phyloP scores from a whole-genome alignment of 345 rosid species.

The Hibiscus mutabilis region DNA sequence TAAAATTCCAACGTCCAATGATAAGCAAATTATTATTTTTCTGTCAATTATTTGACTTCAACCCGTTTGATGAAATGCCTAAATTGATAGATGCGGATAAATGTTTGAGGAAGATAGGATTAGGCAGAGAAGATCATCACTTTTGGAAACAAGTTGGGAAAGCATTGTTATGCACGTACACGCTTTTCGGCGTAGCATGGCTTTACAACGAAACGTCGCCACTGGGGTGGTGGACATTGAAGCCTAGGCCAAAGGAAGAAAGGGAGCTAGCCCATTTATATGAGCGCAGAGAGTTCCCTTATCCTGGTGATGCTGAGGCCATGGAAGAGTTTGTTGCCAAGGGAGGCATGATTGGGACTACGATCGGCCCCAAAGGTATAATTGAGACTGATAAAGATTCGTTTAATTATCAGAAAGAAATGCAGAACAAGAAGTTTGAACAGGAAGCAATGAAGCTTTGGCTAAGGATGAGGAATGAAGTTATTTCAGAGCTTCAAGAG shows the following conservation, averaged over 20 bases:
- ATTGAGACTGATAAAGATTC: slow-evolving; percentile 49
- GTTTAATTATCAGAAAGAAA: slow-evolving; percentile 44
- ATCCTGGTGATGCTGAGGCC: slow-evolving; percentile 82
- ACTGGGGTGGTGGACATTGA: slow-evolving; percentile 90
- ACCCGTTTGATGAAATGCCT: slow-evolving; percentile 5
- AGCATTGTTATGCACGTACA: slow-evolving; percentile 66
- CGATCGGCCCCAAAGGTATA: slow-evolving; percentile 68
- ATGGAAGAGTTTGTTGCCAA: slow-evolving; percentile 85
- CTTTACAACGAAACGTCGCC: slow-evolving; percentile 82
- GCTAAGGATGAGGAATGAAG: slow-evolving; percentile 92
- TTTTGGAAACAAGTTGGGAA: slow-evolving; percentile 83
- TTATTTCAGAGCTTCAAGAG: slow-evolving; percentile 70
- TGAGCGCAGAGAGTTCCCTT: slow-evolving; percentile 72
- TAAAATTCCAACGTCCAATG: not conserved
- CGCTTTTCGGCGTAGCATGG: slow-evolving; percentile 64
- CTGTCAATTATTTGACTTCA: not conserved
- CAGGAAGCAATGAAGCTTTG: slow-evolving; percentile 76
- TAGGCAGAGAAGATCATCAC: slow-evolving; percentile 34
- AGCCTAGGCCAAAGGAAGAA: slow-evolving; percentile 84
- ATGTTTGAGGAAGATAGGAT: slow-evolving; percentile 9
- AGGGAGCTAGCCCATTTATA: slow-evolving; percentile 70
- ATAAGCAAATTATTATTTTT: too few species aligned
- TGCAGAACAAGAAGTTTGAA: slow-evolving; percentile 70
- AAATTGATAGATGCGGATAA: not conserved
- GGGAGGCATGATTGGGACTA: slow-evolving; percentile 77